Conservation (phyloP, 129 eudicot genomes). For the Artemisia tridentata region DNA sequence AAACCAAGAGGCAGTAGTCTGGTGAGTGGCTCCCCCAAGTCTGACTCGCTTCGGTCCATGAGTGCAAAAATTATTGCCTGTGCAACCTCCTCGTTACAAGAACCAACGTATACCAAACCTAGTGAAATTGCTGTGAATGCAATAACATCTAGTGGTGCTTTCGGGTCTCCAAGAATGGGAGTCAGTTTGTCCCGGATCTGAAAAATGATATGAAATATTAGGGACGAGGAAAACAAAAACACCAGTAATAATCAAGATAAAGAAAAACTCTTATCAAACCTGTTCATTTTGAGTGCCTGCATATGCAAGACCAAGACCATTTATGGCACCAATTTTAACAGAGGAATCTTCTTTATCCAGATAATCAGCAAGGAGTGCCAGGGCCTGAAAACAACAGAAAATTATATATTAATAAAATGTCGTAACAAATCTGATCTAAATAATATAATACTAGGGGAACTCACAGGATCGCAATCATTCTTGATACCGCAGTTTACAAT, state of each 20-base stretch:
- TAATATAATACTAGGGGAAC: slow-evolving; percentile 11
- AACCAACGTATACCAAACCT: slow-evolving; percentile 93
- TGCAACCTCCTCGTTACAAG: slow-evolving; percentile 94
- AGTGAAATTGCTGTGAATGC: slow-evolving; percentile 84
- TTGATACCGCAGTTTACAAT: slow-evolving; percentile 85
- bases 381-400: slow-evolving; percentile 48
- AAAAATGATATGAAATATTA: background rate
- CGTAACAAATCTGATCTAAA: background rate
- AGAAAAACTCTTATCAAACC: slow-evolving; percentile 31
- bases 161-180: slow-evolving; percentile 77
- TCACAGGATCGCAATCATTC: slow-evolving; percentile 95
- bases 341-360: slow-evolving; percentile 86
- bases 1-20: slow-evolving; percentile 80
- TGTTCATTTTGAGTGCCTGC: slow-evolving; percentile 90
- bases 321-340: slow-evolving; percentile 87
- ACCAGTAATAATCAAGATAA: background rate
- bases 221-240: background rate
- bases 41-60: slow-evolving; percentile 91
- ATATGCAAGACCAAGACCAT: slow-evolving; percentile 94
- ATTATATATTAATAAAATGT: background rate
- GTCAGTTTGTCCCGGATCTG: slow-evolving; percentile 71
- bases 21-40: slow-evolving; percentile 81
- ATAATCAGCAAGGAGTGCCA: slow-evolving; percentile 91
- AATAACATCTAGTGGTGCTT: slow-evolving; percentile 83
- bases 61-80: slow-evolving; percentile 93